Conservation (phyloP, 768 basidiomycete species). For the Hygrocybe punicea region DNA sequence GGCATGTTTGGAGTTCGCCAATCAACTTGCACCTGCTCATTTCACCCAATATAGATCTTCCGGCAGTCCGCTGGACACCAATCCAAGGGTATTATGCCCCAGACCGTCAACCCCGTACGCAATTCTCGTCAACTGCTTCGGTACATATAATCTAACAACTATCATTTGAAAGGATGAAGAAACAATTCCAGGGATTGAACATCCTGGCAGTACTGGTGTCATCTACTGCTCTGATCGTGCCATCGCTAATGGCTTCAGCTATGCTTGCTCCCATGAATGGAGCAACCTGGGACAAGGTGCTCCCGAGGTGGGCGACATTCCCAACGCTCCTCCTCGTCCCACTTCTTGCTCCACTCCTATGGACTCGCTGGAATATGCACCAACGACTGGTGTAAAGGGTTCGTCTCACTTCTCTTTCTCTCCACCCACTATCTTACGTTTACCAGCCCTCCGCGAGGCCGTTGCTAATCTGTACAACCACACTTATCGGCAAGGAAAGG, state of each 20-base stretch:
- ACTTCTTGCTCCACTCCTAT: conserved; percentile 59
- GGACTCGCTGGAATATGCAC: conserved; percentile 85
- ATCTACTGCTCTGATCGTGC: conserved; percentile 92
- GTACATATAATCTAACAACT: neutral
- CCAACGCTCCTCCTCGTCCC: conserved; percentile 66
- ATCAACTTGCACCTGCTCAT: neutral
- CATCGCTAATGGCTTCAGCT: conserved; percentile 91
- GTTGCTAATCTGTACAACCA: conserved; percentile 88
- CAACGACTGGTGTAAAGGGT: conserved; percentile 90
- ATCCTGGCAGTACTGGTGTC: conserved; percentile 62
- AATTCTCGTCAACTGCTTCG: neutral
- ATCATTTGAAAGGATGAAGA: conserved; percentile 62
- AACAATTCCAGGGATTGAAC: conserved; percentile 83
- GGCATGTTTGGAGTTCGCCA: conserved; percentile 36
- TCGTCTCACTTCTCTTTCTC: conserved; percentile 1
- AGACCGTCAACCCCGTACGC: conserved; percentile 67
- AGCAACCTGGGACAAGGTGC: conserved; percentile 90
- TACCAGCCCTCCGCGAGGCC: conserved; percentile 75
- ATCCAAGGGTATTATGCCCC: conserved; percentile 60
- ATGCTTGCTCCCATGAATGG: conserved; percentile 76
- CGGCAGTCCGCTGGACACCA: conserved; percentile 69
- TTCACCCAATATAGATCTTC: conserved; percentile 56
- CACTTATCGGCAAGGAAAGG: conserved; percentile 78
- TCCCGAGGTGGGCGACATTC: conserved; percentile 83
- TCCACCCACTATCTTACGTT: neutral